Evolutionary conservation across 2,329 filamentous ascomycete genomes (phyloP), one percentile per base, ranked within the genome.

Genomic region (Fusarium brevicatenulatum): DNA sequence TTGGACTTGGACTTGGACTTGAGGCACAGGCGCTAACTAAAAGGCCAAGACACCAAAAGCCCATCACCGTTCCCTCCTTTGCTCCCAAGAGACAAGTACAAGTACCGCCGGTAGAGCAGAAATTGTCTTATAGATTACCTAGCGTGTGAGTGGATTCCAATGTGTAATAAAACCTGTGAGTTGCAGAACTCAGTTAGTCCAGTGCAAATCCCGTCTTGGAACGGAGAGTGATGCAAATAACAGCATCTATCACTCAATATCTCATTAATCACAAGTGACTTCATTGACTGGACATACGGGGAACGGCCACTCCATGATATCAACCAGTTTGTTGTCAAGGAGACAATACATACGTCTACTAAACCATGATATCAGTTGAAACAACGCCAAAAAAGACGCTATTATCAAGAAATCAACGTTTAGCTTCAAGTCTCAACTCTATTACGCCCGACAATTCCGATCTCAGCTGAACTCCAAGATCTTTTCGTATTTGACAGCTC

Each of bases 21-120:
- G 36, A 36, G 19, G 43, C 57, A 55, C 49, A 70, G 66, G 40
- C 49, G 66, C 66, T 49, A 44, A 64, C 66, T 49, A 44, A 64
- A 64, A 36, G 50, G 49, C 50, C 49, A 73, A 63, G 66, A 66
- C 70, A 70, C 54, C 72, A 60, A 42, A 57, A 39, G 37, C 23
- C 40, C 34, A 54, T 49, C 53, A 64, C 53, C 58, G 43, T 66
- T 57, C 63, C 42, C 66, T 67, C 30, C 34, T 30, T 50, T n/a
- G 21, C 63, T 39, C 57, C 52, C 30, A 54, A 54, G 63, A 56
- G 52, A 52, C 57, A 57, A 47, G 50, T 53, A 21, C 50, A 63
- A 47, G 50, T 53, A 21, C 50, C 46, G 44, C 42, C 49, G 16
- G 49, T 66, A 37, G 42, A 60, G 19, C 28, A 52, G 32, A 63